A percentile compares a stretch with the other conserved stretches of the same genome.
Evolutionary conservation across 208 protist genomes (phyloP).

Genomic region (Strigomonas culicis): DNA sequence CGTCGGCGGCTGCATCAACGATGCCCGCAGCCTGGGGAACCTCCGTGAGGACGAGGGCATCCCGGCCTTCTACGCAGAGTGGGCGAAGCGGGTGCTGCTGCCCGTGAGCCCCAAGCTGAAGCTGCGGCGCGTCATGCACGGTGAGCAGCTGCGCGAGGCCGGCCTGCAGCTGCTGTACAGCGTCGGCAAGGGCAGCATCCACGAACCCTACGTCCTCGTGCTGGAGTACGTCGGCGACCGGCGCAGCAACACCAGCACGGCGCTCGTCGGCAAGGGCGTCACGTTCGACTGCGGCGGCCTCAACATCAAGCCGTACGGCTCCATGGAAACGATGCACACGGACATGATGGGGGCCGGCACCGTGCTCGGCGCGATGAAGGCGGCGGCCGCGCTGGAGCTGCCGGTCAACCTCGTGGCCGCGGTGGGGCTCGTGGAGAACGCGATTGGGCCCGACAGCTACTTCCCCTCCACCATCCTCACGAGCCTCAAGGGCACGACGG

Average conservation of each 20-base stretch:
- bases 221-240: constrained; percentile 79
- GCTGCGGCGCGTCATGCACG: constrained; percentile 49
- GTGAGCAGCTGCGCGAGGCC: constrained; percentile 37
- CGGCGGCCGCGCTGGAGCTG: constrained; percentile 52
- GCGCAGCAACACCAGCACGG: constrained; percentile 32
- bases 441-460: constrained; percentile 77
- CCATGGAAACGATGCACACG: constrained; percentile 92
- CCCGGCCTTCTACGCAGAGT: constrained; percentile 75
- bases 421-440: constrained; percentile 86
- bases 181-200: constrained; percentile 71
- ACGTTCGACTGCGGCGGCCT: constrained; percentile 92
- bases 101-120: constrained; percentile 28
- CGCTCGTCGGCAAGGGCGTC: constrained; percentile 89
- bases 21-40: constrained; percentile 76
- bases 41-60: constrained; percentile 79
- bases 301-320: constrained; percentile 84
- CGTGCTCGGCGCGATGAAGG: constrained; percentile 70
- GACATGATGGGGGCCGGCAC: constrained; percentile 92
- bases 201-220: constrained; percentile 71
- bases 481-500: constrained; percentile 71
- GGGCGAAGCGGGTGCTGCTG: constrained; percentile 35
- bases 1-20: constrained; percentile 76
- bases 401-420: constrained; percentile 75
- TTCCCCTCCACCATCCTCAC: constrained; percentile 79
- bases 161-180: constrained; percentile 77